Base-by-base conservation (phyloP, 495 filamentous ascomycete species). In the Neurospora sp. region DNA sequence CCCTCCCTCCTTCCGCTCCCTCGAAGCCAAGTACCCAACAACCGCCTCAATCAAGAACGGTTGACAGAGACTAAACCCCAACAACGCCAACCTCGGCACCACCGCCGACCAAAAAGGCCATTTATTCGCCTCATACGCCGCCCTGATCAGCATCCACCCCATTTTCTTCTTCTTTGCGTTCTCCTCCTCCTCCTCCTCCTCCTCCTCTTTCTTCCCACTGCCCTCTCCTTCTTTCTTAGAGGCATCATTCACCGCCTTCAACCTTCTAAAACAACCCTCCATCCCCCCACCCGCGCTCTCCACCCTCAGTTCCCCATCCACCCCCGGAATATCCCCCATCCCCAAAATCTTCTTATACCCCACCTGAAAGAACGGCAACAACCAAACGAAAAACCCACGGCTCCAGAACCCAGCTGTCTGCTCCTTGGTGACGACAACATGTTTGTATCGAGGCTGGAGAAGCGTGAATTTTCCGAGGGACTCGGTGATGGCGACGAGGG, bases 351-450 rank as follows among this genome's bases (percentile, higher is more conserved):
- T 73, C 20, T 73, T 73, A 46, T 78, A 82, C 5, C 80, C 82
- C 3, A 39, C 62, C 14, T 72, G 77, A 35, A 82, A 77, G 11
- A 82, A 74, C 0, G 82, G 79, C 1, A 81, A n/a, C 2, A 81
- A 41, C 81, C 81, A 83, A 35, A 77, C 75, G 39, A 80, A 82
- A n/a, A 82, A 74, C 27, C 77, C 79, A 5, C 80, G 71, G 10
- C 71, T 73, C 81, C 81, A 82, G 62, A 83, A 82, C 20, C 77
- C 75, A 1, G 72, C 73, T 0, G 72, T 76, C 48, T 75, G 69
- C 62, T 83, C 81, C 18, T 76, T 71, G 27, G 76, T 80, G 14
- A 71, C 54, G 54, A 62, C 54, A 2, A 62, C 73, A 16, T 74
- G 48, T 10, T 72, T 69, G 66, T 81, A 80, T 0, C 16, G 54